A percentile compares a stretch with the other conserved stretches of the same genome.
Conservation (phyloP, 2,329 filamentous ascomycete species). For the Polytolypa hystricis region DNA sequence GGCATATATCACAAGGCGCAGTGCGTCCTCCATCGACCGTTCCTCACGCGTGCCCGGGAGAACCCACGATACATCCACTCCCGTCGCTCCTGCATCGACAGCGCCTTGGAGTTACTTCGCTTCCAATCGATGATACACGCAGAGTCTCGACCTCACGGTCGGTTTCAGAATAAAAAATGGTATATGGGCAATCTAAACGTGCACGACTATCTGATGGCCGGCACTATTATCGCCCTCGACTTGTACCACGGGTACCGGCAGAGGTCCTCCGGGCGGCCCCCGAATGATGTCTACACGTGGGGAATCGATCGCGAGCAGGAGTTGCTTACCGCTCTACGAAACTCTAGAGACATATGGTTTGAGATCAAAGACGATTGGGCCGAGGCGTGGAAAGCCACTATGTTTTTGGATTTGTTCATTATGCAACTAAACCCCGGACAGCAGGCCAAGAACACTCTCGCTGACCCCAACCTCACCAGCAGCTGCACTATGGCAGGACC, state of each 20-base stretch:
- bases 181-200: constrained; percentile 69
- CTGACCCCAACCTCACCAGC: no score
- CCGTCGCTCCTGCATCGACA: constrained; percentile 71
- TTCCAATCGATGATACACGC: constrained; percentile 65
- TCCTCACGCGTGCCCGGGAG: constrained; percentile 63
- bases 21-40: constrained; percentile 80
- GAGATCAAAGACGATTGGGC: constrained; percentile 65
- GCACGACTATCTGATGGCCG: constrained; percentile 75
- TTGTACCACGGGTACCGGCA: constrained; percentile 50
- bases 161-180: constrained; percentile 63
- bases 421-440: constrained; percentile 48
- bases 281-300: constrained; percentile 36
- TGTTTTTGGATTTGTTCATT: constrained; percentile 73
- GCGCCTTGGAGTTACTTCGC: constrained; percentile 67
- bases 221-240: constrained; percentile 74
- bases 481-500: constrained; percentile 7
- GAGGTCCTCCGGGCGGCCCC: constrained; percentile 21
- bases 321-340: constrained; percentile 66
- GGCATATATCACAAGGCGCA: constrained; percentile 81
- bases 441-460: no score
- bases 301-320: constrained; percentile 46
- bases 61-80: constrained; percentile 78
- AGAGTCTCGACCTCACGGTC: constrained; percentile 61
- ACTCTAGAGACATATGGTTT: constrained; percentile 68
- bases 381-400: constrained; percentile 79